These are phyloP conservation scores for Rubroboletus satanas DNA, from an alignment of 768 basidiomycete genomes.

Conservation along the genomic window DNA sequence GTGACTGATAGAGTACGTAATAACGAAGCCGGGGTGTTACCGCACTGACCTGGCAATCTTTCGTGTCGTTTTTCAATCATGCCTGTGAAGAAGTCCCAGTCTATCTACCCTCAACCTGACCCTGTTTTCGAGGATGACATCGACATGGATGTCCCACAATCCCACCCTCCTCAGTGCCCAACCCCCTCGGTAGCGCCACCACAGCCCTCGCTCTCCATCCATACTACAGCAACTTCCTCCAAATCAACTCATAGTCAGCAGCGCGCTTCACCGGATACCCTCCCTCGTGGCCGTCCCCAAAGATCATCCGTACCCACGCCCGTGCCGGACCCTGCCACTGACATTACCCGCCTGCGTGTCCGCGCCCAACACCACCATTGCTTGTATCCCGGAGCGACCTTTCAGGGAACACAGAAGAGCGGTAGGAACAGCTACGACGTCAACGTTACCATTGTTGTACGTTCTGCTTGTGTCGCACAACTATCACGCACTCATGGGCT, in stretches of 20 bases:
- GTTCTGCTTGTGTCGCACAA: slow-evolving; percentile 32
- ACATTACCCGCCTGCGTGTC: slow-evolving; percentile 75
- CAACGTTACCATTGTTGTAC: slow-evolving; percentile 83
- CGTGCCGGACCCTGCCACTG: slow-evolving; percentile 53
- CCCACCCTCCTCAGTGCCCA: background rate
- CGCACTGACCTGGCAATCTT: slow-evolving; percentile 15
- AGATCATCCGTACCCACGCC: slow-evolving; percentile 8
- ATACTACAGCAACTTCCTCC: slow-evolving; percentile 9
- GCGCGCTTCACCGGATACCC: slow-evolving; percentile 17
- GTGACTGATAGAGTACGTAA: slow-evolving; percentile 16
- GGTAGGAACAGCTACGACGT: slow-evolving; percentile 95
- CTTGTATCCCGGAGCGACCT: slow-evolving; percentile 84
- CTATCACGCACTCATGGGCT: slow-evolving; percentile 2
- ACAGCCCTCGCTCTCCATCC: slow-evolving; percentile 14
- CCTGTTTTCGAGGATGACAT: slow-evolving; percentile 35
- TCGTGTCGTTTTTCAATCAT: slow-evolving; percentile 20
- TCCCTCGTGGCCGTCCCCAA: slow-evolving; percentile 9
- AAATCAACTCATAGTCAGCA: slow-evolving; percentile 12
- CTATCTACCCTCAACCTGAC: slow-evolving; percentile 19
- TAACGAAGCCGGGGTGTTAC: background rate
- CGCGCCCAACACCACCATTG: slow-evolving; percentile 71
- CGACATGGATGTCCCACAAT: slow-evolving; percentile 26
- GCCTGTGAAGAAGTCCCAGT: slow-evolving; percentile 20
- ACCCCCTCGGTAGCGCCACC: background rate
- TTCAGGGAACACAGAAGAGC: slow-evolving; percentile 89